Evolutionary conservation across 2,329 filamentous ascomycete genomes (phyloP).

Genomic region (Aspergillus felis): DNA sequence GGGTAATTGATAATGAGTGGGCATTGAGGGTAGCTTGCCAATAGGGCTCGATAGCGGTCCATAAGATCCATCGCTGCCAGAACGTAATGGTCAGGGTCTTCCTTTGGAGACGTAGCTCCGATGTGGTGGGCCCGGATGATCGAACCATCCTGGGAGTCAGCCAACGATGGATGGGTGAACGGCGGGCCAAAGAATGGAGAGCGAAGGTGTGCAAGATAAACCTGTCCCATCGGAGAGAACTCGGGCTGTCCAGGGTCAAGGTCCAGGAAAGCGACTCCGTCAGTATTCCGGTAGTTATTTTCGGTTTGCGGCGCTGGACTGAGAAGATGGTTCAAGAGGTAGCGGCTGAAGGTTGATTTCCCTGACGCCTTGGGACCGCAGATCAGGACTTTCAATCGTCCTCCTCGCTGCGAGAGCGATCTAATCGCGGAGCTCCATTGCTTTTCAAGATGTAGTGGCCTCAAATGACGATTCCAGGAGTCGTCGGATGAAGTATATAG

Average conservation of each 20-base stretch:
- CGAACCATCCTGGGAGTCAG: conserved; percentile 31
- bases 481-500: conserved; percentile 42
- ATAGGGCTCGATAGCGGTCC: conserved; percentile 43
- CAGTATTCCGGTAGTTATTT: conserved; percentile 25
- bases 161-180: conserved; percentile 48
- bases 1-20: conserved; percentile 57
- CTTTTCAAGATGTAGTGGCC: conserved; percentile 41
- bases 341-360: conserved; percentile 57
- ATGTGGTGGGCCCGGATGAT: conserved; percentile 52
- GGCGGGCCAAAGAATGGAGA: conserved; percentile 53
- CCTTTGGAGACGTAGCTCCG: conserved; percentile 50
- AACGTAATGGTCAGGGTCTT: conserved; percentile 55
- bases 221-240: conserved; percentile 55
- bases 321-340: conserved; percentile 54
- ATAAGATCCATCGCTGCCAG: conserved; percentile 51
- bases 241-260: conserved; percentile 59
- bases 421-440: conserved; percentile 44
- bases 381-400: conserved; percentile 43
- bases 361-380: conserved; percentile 55
- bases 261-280: conserved; percentile 53
- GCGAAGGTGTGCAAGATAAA: conserved; percentile 53
- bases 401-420: conserved; percentile 39
- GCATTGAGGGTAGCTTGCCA: conserved; percentile 38
- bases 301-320: conserved; percentile 35
- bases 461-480: conserved; percentile 37